Base-by-base conservation (phyloP, 2,329 filamentous ascomycete species). In the Phaeosphaeria sp. region DNA sequence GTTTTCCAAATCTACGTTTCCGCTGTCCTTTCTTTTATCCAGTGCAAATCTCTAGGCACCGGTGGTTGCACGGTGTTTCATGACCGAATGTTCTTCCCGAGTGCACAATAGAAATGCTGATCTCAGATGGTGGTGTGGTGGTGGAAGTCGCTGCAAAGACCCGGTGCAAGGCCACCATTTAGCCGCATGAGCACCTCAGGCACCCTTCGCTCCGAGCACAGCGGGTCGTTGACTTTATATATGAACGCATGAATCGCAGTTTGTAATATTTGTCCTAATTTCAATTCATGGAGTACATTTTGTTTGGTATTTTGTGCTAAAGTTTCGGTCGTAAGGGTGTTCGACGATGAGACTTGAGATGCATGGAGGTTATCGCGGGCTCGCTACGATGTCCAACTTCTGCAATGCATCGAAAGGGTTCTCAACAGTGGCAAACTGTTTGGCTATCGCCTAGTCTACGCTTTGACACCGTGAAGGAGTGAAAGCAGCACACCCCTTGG, bases 71-170 rank as follows among this genome's bases (percentile, higher is more conserved):
- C 47, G 33, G 25, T 20, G 30, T 21, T 49, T 49, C 23, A 18
- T 36, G 18, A 15, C 13, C 36, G 7, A 11, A 22, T 25, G 13
- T 41, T 17, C 41, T 17, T 41, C 41, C 27, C 13, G 13, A 30
- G 55, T n/a, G 39, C 36, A 54, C 55, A 58, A 54, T 54, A 58
- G 46, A 20, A 33, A 6, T 27, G 25, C 9, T 27, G 25, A 27
- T 9, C 25, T 27, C 25, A 27, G 9, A 9, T 27, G 25, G 5
- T 27, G 25, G 25, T 27, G 25, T 27, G 4, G 25, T 4, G 4
- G 25, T 27, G 5, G 25, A 27, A 27, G 25, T 4, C 5, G 4
- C 25, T 4, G 25, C 25, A 9, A 4, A 9, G 5, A 27, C 4
- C 25, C 25, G 25, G 3, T 36, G 30, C 30, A 36, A 36, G 30